phyloP scores from a whole-genome alignment of 2,329 filamentous ascomycete genomes.

The Raffaelea arxii region DNA sequence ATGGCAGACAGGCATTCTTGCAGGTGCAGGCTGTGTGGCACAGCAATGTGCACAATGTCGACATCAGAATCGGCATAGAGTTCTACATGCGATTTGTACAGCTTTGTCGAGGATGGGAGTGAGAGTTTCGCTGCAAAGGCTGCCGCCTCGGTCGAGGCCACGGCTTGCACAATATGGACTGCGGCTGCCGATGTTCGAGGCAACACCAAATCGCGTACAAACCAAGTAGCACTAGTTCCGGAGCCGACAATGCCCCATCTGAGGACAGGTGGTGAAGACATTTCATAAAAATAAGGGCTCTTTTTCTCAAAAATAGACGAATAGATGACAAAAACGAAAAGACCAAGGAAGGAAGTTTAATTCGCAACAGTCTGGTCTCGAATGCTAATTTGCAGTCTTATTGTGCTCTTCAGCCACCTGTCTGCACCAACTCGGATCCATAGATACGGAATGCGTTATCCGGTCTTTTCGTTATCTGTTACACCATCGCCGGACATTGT shows the following conservation, averaged over 20 bases:
- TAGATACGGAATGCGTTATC: no score
- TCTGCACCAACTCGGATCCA: no score
- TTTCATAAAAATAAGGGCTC: no score
- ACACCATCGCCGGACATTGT: no score
- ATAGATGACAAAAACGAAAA: no score
- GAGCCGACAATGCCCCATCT: slow-evolving; percentile 29
- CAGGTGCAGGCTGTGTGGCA: slow-evolving; percentile 33
- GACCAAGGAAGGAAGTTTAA: no score
- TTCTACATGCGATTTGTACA: slow-evolving; percentile 33
- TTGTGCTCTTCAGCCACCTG: no score
- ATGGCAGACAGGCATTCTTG: slow-evolving; percentile 33
- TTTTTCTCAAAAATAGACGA: no score
- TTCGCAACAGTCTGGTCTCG: no score
- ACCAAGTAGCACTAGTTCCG: slow-evolving; percentile 34
- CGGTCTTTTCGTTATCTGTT: no score
- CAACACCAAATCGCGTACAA: slow-evolving; percentile 28
- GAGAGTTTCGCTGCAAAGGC: slow-evolving; percentile 21
- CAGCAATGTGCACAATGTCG: slow-evolving; percentile 36
- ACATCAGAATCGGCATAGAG: slow-evolving; percentile 30
- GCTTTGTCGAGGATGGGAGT: slow-evolving; percentile 23
- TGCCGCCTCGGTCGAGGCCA: slow-evolving; percentile 27
- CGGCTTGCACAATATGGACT: slow-evolving; percentile 26
- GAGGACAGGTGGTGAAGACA: no score
- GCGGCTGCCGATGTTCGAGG: slow-evolving; percentile 21
- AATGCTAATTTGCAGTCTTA: no score